phyloP scores from a whole-genome alignment of 768 basidiomycete genomes.

The Amanita thiersii region DNA sequence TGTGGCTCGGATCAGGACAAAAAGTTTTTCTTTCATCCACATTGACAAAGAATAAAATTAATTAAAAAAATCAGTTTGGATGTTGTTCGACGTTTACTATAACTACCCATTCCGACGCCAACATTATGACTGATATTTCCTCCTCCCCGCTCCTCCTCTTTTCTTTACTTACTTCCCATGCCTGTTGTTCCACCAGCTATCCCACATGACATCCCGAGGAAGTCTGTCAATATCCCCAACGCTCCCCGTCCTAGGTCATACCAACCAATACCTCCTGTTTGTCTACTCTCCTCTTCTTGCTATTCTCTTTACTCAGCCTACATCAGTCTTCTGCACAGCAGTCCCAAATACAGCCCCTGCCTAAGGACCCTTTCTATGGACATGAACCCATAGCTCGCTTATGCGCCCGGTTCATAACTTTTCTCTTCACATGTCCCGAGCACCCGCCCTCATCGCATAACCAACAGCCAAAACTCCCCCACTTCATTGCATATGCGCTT shows the following conservation, averaged over 20 bases:
- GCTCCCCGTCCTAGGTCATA: slow-evolving; percentile 14
- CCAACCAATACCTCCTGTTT: slow-evolving; percentile 1
- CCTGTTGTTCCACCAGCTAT: slow-evolving; percentile 4
- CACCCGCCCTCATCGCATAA: slow-evolving; percentile 52
- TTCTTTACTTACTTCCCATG: slow-evolving; percentile 2
- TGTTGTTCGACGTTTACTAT: too few relatives aligned
- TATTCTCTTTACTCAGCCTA: slow-evolving; percentile 6
- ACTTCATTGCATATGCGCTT: slow-evolving; percentile 83
- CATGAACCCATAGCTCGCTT: slow-evolving; percentile 66
- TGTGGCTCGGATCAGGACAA: not conserved
- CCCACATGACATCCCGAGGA: slow-evolving; percentile 12
- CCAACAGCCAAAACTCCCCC: slow-evolving; percentile 55
- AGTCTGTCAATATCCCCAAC: slow-evolving; percentile 13
- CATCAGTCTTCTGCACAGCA: slow-evolving; percentile 10
- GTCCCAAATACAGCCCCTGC: slow-evolving; percentile 17
- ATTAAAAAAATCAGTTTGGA: too few relatives aligned
- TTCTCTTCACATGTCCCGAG: slow-evolving; percentile 83
- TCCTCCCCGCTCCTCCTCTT: not conserved
- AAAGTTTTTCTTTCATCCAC: slow-evolving; percentile 1
- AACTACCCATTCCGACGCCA: not conserved
- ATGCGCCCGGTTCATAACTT: slow-evolving; percentile 73
- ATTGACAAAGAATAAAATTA: not conserved
- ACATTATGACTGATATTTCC: too few relatives aligned
- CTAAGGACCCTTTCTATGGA: slow-evolving; percentile 59
- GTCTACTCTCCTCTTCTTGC: not conserved